phyloP scores from a whole-genome alignment of 2,329 filamentous ascomycete species.

The Lasiodiplodia theobromae region DNA sequence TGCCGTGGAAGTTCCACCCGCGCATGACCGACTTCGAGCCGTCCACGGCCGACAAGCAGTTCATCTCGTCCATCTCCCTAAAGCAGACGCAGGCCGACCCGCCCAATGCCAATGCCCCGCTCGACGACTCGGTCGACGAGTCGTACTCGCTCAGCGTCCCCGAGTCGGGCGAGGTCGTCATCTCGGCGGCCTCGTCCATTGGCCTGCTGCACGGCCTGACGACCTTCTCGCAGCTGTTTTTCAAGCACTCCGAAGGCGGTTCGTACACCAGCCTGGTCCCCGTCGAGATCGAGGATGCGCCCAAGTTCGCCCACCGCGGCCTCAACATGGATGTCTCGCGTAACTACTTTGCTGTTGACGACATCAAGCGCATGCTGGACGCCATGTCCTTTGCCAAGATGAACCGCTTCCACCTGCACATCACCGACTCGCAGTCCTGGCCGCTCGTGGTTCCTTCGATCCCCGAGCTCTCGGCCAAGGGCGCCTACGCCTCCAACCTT shows the following conservation, averaged over 20 bases:
- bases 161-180: constrained; percentile 64
- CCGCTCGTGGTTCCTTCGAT: constrained; percentile 80
- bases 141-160: constrained; percentile 73
- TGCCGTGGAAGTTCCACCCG: constrained; percentile 79
- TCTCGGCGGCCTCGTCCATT: constrained; percentile 70
- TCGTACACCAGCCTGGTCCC: constrained; percentile 75
- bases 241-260: constrained; percentile 66
- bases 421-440: constrained; percentile 86
- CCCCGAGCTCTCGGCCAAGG: constrained; percentile 74
- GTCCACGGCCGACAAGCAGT: constrained; percentile 52
- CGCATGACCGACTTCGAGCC: constrained; percentile 73
- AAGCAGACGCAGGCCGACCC: constrained; percentile 65
- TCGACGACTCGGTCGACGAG: constrained; percentile 67
- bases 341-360: constrained; percentile 71
- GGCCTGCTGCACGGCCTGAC: constrained; percentile 77
- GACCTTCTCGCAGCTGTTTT: constrained; percentile 82
- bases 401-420: constrained; percentile 81
- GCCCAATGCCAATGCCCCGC: constrained; percentile 64
- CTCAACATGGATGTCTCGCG: constrained; percentile 80
- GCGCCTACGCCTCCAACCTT: constrained; percentile 72
- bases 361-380: constrained; percentile 79
- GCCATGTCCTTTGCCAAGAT: constrained; percentile 80
- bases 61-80: constrained; percentile 68
- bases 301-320: constrained; percentile 78
- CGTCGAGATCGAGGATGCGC: constrained; percentile 73